These are phyloP conservation scores for Ogataea kodamae DNA, from an alignment of 805 yeast species.

Conservation along the genomic window DNA sequence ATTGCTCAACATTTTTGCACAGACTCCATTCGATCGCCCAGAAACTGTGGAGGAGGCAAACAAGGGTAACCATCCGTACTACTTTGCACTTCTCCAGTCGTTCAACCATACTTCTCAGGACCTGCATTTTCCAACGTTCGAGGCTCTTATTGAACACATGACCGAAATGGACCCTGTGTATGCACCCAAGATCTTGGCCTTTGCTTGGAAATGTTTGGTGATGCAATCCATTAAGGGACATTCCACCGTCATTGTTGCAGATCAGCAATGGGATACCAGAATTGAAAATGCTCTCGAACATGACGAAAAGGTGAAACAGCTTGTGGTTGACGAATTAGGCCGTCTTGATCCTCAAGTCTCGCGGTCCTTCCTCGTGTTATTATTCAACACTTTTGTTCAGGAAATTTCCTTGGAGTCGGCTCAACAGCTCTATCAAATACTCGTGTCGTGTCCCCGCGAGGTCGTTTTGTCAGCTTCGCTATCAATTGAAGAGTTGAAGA, in stretches of 20 bases:
- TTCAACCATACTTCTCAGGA: slow-evolving; percentile 24
- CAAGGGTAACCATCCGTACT: slow-evolving; percentile 79
- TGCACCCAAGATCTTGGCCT: slow-evolving; percentile 43
- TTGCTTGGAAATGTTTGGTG: slow-evolving; percentile 55
- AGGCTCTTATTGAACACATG: slow-evolving; percentile 35
- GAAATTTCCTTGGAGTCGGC: slow-evolving; percentile 1
- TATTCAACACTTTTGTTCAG: slow-evolving; percentile 2
- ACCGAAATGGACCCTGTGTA: slow-evolving; percentile 22
- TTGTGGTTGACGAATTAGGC: slow-evolving; percentile 23
- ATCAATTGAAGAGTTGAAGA: slow-evolving; percentile 15
- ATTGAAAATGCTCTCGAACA: slow-evolving; percentile 64
- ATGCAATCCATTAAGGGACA: slow-evolving; percentile 58
- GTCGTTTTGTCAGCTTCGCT: slow-evolving; percentile 16
- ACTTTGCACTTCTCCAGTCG: slow-evolving; percentile 57
- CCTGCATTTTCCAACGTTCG: slow-evolving; percentile 54
- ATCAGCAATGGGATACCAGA: slow-evolving; percentile 71
- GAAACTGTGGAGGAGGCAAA: slow-evolving; percentile 78
- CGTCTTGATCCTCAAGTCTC: not conserved
- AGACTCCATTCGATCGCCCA: slow-evolving; percentile 49
- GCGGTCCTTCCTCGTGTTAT: slow-evolving; percentile 18
- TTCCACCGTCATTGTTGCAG: slow-evolving; percentile 56
- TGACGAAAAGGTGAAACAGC: slow-evolving; percentile 49
- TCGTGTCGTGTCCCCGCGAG: slow-evolving; percentile 25
- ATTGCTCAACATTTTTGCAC: slow-evolving; percentile 60
- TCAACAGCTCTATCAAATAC: slow-evolving; percentile 20